Base-by-base conservation (phyloP, 495 filamentous ascomycete species). In the Glutinoglossum americanum region DNA sequence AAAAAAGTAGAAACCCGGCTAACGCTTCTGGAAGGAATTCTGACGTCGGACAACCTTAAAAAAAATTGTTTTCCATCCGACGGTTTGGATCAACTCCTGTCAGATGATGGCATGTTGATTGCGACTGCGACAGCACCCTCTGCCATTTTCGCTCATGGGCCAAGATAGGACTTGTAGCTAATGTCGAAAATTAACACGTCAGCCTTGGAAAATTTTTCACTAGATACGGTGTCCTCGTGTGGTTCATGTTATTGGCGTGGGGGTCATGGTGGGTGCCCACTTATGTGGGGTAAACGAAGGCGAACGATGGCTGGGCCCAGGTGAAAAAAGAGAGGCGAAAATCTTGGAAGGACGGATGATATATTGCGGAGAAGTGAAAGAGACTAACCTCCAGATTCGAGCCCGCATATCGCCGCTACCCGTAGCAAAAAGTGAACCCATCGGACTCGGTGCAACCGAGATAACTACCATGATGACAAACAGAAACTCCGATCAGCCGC, bases 351-450 rank as follows among this genome's bases (percentile, higher is more conserved):
- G 17, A 6, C 28, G 8, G 33, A 11, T 39, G 32, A 28, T 32
- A 17, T 6, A 17, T 27, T 27, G 25, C 32, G 33, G 54, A 26
- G 54, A 39, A 39, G 7, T 13, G 27, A 39, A 26, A n/a, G 1
- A 41, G n/a, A 56, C 33, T 45, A 41, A 89, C 64, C 80, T 84
- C 87, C 87, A 94, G 70, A 94, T 93, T 68, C 88, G 80, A 28
- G 87, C 87, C 61, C 85, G 77, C 84, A 89, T 90, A 67, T 94
- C 87, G 63, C 87, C 88, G 63, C 84, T 88, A 51, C 86, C 88
- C 21, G 88, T 94, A 48, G 88, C 87, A 64, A 94, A 93, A 62
- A 81, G 76, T 44, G 81, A 79, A 57, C 84, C 84, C 27, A 74
- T 80, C 33, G 87, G 87, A 69, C 85, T 88, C 33, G 87, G 86